These are phyloP conservation scores for Selaginella moellendorffii DNA, from an alignment of 75 land plant species.

Conservation along the genomic window DNA sequence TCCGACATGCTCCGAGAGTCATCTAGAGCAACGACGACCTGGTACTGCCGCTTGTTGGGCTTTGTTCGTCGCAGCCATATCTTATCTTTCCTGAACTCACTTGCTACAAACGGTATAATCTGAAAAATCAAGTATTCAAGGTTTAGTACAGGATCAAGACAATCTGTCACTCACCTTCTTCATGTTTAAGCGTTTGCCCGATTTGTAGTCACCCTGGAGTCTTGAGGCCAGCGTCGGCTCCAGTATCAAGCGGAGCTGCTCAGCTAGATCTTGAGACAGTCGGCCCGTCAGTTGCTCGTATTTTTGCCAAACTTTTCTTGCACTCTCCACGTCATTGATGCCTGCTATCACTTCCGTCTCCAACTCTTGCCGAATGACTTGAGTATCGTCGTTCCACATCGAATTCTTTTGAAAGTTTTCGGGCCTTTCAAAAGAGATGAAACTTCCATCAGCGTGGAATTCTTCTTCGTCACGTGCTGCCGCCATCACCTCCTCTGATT, in stretches of 20 bases:
- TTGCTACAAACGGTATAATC: constrained; percentile 97
- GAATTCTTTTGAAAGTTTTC: too few relatives aligned
- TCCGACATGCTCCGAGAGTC: constrained; percentile 98
- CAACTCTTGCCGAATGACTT: neutral
- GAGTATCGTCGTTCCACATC: neutral
- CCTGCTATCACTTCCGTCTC: neutral
- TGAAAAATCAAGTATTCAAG: constrained; percentile 12
- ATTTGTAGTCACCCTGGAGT: constrained; percentile 91
- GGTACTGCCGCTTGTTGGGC: constrained; percentile 90
- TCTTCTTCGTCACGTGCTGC: too few relatives aligned
- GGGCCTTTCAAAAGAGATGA: too few relatives aligned
- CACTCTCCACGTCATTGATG: constrained; percentile 18
- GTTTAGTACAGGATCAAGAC: neutral
- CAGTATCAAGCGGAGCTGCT: constrained; percentile 82
- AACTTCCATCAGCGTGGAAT: too few relatives aligned
- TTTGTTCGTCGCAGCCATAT: constrained; percentile 91
- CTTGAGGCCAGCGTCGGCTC: constrained; percentile 93
- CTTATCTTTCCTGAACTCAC: constrained; percentile 85
- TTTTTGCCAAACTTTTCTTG: constrained; percentile 55
- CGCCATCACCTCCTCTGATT: too few relatives aligned
- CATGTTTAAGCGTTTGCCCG: constrained; percentile 96
- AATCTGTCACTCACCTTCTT: constrained; percentile 43
- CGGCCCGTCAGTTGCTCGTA: constrained; percentile 55
- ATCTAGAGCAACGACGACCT: constrained; percentile 90
- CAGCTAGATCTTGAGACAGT: constrained; percentile 87